Evolutionary conservation across 2,329 filamentous ascomycete species (phyloP).

Genomic region (Gnomoniopsis smithogilvyi): DNA sequence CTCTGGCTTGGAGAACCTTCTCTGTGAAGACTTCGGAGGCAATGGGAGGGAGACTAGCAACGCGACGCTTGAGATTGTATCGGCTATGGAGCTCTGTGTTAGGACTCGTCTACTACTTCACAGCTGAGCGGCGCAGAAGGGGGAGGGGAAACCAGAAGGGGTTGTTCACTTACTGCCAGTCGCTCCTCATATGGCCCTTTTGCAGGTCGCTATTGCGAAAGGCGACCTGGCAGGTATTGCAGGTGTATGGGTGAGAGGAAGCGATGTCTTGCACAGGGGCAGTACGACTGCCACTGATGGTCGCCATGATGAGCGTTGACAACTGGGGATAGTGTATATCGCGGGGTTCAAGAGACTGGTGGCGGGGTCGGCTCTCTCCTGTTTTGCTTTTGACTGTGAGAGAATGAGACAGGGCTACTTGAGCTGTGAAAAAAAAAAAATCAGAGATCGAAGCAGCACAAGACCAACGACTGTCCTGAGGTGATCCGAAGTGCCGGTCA

Average conservation of each 20-base stretch:
- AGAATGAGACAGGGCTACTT: neutral
- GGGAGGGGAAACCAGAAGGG: neutral
- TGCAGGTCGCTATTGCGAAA: constrained; percentile 93
- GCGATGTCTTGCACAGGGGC: constrained; percentile 29
- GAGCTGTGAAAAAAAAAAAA: neutral
- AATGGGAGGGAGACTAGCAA: constrained; percentile 86
- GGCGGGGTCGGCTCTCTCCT: too few species aligned
- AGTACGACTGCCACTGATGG: constrained; percentile 37
- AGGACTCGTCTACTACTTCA: neutral
- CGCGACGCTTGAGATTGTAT: constrained; percentile 93
- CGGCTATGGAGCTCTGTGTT: constrained; percentile 52
- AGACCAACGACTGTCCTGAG: neutral
- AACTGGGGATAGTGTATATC: neutral
- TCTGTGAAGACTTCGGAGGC: constrained; percentile 92
- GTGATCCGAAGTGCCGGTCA: neutral
- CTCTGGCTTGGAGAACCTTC: constrained; percentile 90
- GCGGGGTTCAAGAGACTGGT: neutral
- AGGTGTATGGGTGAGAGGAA: constrained; percentile 83
- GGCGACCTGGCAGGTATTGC: constrained; percentile 96
- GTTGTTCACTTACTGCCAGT: constrained; percentile 80
- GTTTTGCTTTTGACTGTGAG: too few species aligned
- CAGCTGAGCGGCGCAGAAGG: neutral
- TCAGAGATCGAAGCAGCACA: too few species aligned
- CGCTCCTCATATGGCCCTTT: constrained; percentile 93
- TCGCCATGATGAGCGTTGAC: constrained; percentile 42